A percentile compares a stretch with the other conserved stretches of the same genome.
Evolutionary conservation across 106 monocot genomes (phyloP).

Genomic region (Platanthera guangdongensis): DNA sequence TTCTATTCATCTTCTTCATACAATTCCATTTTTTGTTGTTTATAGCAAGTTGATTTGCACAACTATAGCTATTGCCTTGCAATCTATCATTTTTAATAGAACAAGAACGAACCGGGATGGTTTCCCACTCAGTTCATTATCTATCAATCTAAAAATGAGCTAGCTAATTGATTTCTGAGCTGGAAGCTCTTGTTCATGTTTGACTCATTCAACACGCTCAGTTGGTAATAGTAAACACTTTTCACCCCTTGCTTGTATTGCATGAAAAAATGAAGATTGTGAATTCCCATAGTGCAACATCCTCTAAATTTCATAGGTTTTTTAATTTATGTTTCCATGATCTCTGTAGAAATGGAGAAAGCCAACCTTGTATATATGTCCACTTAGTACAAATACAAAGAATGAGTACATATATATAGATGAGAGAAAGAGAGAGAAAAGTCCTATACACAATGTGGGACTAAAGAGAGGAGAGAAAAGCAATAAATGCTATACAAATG

Average conservation of each 20-base stretch:
- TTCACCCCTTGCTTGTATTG: neutral
- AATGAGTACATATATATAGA: no score
- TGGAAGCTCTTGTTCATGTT: neutral
- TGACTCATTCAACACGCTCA: neutral
- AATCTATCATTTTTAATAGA: no score
- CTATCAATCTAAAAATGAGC: neutral
- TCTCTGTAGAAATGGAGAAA: no score
- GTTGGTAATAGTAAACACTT: neutral
- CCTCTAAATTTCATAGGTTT: neutral
- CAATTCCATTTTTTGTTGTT: neutral
- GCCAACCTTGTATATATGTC: no score
- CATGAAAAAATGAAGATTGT: neutral
- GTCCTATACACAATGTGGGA: no score
- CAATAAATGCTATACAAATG: no score
- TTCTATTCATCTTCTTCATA: neutral
- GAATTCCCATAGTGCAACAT: neutral
- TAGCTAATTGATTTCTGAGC: neutral
- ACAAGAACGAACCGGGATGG: no score
- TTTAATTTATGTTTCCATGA: neutral
- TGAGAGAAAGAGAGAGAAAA: no score
- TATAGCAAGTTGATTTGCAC: neutral
- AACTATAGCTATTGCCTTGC: no score
- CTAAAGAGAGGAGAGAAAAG: no score
- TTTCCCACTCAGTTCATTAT: no score
- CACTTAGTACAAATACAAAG: no score